These are phyloP conservation scores for Exophiala xenobiotica DNA, from an alignment of 2,329 filamentous ascomycete genomes.

Conservation along the genomic window DNA sequence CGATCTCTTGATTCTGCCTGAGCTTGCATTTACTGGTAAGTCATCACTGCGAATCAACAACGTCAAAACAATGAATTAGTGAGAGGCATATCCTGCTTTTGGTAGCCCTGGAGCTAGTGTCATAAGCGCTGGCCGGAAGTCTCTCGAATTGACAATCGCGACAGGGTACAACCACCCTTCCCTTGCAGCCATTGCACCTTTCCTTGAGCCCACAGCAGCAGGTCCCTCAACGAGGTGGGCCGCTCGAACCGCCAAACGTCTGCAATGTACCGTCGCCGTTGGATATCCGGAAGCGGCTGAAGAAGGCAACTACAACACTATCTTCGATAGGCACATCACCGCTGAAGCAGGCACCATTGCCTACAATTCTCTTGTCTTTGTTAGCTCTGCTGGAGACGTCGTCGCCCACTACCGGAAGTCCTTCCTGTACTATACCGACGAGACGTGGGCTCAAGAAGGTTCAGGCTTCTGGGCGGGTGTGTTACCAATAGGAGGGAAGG, in stretches of 20 bases:
- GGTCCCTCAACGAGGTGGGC: conserved; percentile 61
- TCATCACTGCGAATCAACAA: conserved; percentile 3
- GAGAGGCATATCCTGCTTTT: background rate
- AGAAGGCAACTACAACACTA: conserved; percentile 28
- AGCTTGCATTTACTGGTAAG: conserved; percentile 61
- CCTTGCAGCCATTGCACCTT: conserved; percentile 56
- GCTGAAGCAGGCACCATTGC: conserved; percentile 24
- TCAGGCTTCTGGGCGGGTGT: conserved; percentile 34
- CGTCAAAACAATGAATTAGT: too few relatives aligned
- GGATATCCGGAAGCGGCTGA: conserved; percentile 59
- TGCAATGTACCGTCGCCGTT: conserved; percentile 61
- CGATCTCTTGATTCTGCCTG: conserved; percentile 61
- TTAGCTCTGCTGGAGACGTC: conserved; percentile 55
- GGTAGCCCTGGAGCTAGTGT: background rate
- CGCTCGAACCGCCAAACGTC: conserved; percentile 51
- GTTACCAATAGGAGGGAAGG: conserved; percentile 32
- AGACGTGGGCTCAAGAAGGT: conserved; percentile 61
- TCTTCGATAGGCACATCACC: conserved; percentile 25
- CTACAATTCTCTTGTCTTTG: conserved; percentile 61
- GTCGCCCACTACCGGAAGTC: conserved; percentile 62
- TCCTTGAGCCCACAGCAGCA: conserved; percentile 57
- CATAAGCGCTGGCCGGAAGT: background rate
- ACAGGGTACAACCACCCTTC: conserved; percentile 64
- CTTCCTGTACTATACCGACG: conserved; percentile 67
- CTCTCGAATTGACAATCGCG: conserved; percentile 14